A percentile compares a stretch with the other conserved stretches of the same genome.
These are phyloP conservation scores for Penicillium sclerotigenum DNA, from an alignment of 2,329 filamentous ascomycete genomes.

Conservation along the genomic window DNA sequence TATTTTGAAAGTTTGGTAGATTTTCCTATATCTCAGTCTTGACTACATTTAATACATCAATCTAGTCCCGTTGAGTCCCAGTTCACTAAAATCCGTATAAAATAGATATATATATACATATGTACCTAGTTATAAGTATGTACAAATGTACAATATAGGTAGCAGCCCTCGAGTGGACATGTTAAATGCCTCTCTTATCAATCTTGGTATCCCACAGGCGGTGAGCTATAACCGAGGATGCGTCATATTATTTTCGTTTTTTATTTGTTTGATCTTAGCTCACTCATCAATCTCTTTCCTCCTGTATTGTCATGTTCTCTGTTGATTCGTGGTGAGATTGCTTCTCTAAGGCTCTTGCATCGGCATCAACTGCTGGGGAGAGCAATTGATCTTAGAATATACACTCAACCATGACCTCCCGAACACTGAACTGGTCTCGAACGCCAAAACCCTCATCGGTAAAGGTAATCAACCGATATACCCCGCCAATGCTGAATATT, in stretches of 20 bases:
- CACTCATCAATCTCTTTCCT: neutral
- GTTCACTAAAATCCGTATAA: neutral
- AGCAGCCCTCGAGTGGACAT: neutral
- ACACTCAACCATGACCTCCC: conserved; percentile 35
- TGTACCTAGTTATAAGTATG: no score
- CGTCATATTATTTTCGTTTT: conserved; percentile 9
- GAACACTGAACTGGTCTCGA: conserved; percentile 32
- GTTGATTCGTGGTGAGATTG: conserved; percentile 13
- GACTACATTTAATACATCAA: no score
- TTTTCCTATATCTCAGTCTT: no score
- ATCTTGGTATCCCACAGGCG: conserved; percentile 10
- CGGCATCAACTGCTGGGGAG: neutral
- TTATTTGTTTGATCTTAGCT: conserved; percentile 4
- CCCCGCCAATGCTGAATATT: neutral
- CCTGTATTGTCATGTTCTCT: conserved; percentile 4
- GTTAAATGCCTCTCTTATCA: conserved; percentile 9
- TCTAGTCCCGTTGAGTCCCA: no score
- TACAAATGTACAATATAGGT: no score
- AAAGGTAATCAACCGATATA: conserved; percentile 23
- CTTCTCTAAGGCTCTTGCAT: neutral
- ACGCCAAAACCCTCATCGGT: conserved; percentile 28
- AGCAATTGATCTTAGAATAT: conserved; percentile 2
- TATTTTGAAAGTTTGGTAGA: neutral
- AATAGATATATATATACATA: no score
- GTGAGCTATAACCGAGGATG: conserved; percentile 9